Conservation (phyloP, 148 eudicot species). For the Pharnaceum exiguum region DNA sequence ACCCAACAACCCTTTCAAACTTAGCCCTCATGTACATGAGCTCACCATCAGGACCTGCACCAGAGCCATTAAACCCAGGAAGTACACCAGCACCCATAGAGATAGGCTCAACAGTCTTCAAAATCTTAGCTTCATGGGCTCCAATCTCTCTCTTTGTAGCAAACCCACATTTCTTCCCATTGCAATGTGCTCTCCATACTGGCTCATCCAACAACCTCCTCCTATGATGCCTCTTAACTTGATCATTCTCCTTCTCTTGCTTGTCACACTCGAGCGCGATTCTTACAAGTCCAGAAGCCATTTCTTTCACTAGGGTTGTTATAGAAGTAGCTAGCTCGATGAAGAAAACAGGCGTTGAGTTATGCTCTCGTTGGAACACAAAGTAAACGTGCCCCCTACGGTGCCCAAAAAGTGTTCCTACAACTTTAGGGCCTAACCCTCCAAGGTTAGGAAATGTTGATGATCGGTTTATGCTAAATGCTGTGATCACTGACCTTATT, state of each 20-base stretch:
- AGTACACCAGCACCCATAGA: slow-evolving; percentile 86
- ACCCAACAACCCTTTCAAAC: slow-evolving; percentile 73
- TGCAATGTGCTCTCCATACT: slow-evolving; percentile 63
- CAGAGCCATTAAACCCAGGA: slow-evolving; percentile 45
- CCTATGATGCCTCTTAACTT: slow-evolving; percentile 7
- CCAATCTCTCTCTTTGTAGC: slow-evolving; percentile 49
- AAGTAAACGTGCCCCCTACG: slow-evolving; percentile 65
- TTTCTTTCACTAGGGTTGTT: slow-evolving; percentile 44
- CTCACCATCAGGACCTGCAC: slow-evolving; percentile 40
- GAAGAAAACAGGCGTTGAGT: slow-evolving; percentile 48
- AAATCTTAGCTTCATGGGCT: slow-evolving; percentile 47
- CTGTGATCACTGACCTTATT: slow-evolving; percentile 29
- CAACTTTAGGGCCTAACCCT: slow-evolving; percentile 30
- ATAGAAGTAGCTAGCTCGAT: slow-evolving; percentile 63
- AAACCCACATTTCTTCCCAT: slow-evolving; percentile 69
- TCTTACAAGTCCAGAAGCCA: slow-evolving; percentile 67
- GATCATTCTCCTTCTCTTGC: not conserved
- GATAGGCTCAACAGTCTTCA: slow-evolving; percentile 60
- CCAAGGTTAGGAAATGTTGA: slow-evolving; percentile 18
- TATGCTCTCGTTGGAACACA: slow-evolving; percentile 50
- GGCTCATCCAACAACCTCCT: slow-evolving; percentile 45
- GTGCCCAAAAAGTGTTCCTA: slow-evolving; percentile 63
- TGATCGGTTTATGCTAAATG: slow-evolving; percentile 19
- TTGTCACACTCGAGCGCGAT: slow-evolving; percentile 66
- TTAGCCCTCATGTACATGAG: slow-evolving; percentile 85